Evolutionary conservation across 164 flowering plant genomes (phyloP), one percentile per base, ranked within the genome.

Genomic region (Stephania japonica): DNA sequence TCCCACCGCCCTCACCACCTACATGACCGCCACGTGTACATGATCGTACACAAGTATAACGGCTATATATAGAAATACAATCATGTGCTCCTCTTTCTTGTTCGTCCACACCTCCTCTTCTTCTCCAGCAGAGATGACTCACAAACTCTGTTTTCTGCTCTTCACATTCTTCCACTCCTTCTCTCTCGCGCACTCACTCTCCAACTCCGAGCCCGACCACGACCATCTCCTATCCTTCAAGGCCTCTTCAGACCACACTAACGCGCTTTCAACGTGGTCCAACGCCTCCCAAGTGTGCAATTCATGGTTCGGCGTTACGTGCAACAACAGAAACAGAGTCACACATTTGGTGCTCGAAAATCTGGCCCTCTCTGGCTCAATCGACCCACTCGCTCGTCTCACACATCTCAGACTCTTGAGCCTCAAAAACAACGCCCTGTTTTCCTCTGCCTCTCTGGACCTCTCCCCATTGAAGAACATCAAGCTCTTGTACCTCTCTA

Each of bases 291-390:
- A 77, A 68, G 83, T 84, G 5, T 87, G 89, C 64, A 56, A 81
- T 11, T 61, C 83, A n/a, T 87, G 89, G 89, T 64, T 81, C 26
- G 89, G 89, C 0, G 82, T 87, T 74, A 75, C 77, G 65, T 87
- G 89, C 81, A 75, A 73, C 70, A 65, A 73, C 1, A 62, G 50
- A 27, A 78, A 41, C 62, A 80, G 83, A 69, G 85, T 85, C 69
- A 81, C 81, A 16, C 77, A 68, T 44, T 80, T 87, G 19, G 85
- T 85, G 12, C 86, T 87, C 10, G 50, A 87, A 56, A 38, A 72
- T 63, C 81, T 85, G 26, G 72, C 73, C 69, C 86, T 87, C 21
- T 77, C 79, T 16, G 89, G 87, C 6, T 62, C 84, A 0, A 66
- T 80, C 49, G 43, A 78, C 19, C 13, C 76, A 24, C 75, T 87